Conservation (phyloP, 441 rosid genomes). For the Erodium moschatum region DNA sequence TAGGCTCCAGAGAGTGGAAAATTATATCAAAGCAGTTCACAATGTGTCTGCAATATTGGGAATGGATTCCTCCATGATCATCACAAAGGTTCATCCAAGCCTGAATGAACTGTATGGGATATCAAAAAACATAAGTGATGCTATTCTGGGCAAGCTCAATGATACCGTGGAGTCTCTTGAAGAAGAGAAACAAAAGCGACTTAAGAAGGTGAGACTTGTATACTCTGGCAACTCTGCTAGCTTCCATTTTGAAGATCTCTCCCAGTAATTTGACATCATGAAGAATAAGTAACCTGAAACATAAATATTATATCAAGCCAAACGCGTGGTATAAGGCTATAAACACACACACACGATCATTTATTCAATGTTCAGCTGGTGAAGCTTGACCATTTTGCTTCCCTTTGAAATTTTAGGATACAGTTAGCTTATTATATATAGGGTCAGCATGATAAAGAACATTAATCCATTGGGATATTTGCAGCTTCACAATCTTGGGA, state of each 20-base stretch:
- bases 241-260: constrained; percentile 18
- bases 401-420: no score
- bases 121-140: constrained; percentile 84
- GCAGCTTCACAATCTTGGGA: constrained; percentile 86
- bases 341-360: constrained; percentile 9
- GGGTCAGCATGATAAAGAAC: constrained; percentile 13
- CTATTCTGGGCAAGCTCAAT: constrained; percentile 66
- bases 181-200: constrained; percentile 66
- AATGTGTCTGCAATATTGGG: constrained; percentile 65
- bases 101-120: constrained; percentile 80
- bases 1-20: constrained; percentile 80
- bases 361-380: constrained; percentile 7
- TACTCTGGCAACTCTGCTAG: constrained; percentile 11
- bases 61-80: constrained; percentile 88
- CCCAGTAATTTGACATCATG: not conserved
- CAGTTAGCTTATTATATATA: constrained; percentile 5
- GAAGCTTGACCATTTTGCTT: not conserved
- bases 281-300: constrained; percentile 11
- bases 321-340: not conserved
- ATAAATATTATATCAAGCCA: constrained; percentile 17
- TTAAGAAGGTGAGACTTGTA: constrained; percentile 62
- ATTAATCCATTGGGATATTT: constrained; percentile 19
- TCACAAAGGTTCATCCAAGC: constrained; percentile 93
- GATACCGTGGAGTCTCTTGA: constrained; percentile 70
- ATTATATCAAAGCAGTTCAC: constrained; percentile 47